Evolutionary conservation across 495 filamentous ascomycete genomes (phyloP).

Genomic region (Hypoxylon lenormandii): DNA sequence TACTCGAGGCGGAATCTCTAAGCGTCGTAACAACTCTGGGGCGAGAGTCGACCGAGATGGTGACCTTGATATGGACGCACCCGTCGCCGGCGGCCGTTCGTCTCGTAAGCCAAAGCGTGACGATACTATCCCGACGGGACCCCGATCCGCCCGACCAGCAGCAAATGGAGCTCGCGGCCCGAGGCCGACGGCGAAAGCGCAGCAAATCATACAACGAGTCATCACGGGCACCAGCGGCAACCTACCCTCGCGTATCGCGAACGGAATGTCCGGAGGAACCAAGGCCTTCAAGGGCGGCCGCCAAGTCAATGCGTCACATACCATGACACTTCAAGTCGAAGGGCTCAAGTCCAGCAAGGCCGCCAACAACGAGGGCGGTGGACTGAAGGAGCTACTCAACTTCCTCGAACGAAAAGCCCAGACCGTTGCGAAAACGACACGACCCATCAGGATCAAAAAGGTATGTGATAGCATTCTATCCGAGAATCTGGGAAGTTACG

Average conservation of each 20-base stretch:
- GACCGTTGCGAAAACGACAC: conserved; percentile 64
- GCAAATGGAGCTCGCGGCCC: conserved; percentile 50
- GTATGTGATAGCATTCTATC: conserved; percentile 71
- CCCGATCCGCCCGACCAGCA: conserved; percentile 31
- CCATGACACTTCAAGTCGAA: conserved; percentile 65
- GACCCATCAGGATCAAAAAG: conserved; percentile 78
- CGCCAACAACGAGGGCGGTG: conserved; percentile 74
- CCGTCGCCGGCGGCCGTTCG: conserved; percentile 53
- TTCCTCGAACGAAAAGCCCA: conserved; percentile 87
- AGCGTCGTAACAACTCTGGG: conserved; percentile 64
- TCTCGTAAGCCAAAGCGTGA: conserved; percentile 41
- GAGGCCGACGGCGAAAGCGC: conserved; percentile 49
- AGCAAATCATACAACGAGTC: conserved; percentile 53
- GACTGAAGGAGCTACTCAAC: conserved; percentile 73
- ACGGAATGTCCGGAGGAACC: conserved; percentile 33
- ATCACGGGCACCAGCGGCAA: conserved; percentile 46
- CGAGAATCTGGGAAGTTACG: conserved; percentile 57
- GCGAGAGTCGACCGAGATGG: conserved; percentile 79
- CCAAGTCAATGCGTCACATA: conserved; percentile 29
- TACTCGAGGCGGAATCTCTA: conserved; percentile 75
- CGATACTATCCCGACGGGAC: conserved; percentile 37
- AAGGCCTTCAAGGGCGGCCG: conserved; percentile 28
- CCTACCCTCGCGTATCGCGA: conserved; percentile 34
- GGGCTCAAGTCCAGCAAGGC: conserved; percentile 84
- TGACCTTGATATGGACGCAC: conserved; percentile 80